These are phyloP conservation scores for Neurospora cerealis DNA, from an alignment of 495 filamentous ascomycete species.

Conservation along the genomic window DNA sequence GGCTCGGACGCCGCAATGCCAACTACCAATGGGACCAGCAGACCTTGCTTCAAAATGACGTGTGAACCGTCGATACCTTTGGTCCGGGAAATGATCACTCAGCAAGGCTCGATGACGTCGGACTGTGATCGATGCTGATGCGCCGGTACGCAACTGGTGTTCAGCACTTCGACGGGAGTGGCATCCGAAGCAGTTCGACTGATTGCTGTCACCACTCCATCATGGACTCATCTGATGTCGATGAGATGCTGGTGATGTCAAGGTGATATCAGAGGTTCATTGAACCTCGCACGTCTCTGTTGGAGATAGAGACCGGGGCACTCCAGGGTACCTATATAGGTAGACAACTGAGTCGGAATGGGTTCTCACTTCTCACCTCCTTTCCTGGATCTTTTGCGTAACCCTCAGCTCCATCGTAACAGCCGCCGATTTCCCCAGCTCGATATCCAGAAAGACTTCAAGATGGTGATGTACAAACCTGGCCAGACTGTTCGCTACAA, in stretches of 20 bases:
- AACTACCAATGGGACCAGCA: background rate
- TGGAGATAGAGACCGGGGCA: background rate
- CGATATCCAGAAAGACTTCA: background rate
- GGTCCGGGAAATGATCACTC: background rate
- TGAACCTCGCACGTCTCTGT: background rate
- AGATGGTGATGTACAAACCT: conserved; percentile 9
- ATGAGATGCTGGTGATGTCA: background rate
- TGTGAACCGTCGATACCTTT: background rate
- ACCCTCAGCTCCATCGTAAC: background rate
- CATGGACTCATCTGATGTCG: background rate
- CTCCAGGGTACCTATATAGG: background rate
- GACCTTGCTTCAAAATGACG: background rate
- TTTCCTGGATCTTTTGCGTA: background rate
- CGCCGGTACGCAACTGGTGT: background rate
- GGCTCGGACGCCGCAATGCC: background rate
- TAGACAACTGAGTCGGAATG: background rate
- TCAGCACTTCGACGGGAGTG: background rate
- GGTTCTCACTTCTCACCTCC: background rate
- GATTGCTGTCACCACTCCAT: background rate
- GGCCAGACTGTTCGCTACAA: conserved; percentile 32
- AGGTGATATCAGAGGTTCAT: background rate
- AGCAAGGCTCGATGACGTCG: background rate
- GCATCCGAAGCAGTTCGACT: background rate
- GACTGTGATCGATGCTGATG: background rate
- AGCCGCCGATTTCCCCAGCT: background rate